phyloP scores from a whole-genome alignment of 2,329 filamentous ascomycete genomes.

The Apiospora saccharicola region DNA sequence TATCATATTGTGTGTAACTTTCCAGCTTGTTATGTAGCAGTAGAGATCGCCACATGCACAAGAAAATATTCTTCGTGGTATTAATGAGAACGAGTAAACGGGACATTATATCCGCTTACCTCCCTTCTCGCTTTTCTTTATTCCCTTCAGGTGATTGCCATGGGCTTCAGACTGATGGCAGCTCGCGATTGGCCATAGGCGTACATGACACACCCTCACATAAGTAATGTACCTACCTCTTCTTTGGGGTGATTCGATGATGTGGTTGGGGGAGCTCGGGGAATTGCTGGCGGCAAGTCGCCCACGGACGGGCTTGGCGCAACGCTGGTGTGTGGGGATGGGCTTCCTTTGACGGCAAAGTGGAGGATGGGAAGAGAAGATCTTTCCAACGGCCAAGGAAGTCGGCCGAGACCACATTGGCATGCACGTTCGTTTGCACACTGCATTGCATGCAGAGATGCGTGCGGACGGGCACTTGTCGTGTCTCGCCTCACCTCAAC shows the following conservation, averaged over 20 bases:
- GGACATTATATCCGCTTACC: not conserved
- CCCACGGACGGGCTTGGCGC: conserved; percentile 13
- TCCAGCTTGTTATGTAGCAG: not conserved
- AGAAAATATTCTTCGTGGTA: not conserved
- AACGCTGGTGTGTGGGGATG: conserved; percentile 18
- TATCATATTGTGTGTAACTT: not conserved
- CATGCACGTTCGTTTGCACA: not conserved
- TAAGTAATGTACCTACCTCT: not conserved
- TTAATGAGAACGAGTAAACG: not conserved
- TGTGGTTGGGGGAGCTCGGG: conserved; percentile 7
- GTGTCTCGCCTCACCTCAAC: not conserved
- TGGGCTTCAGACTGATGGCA: not conserved
- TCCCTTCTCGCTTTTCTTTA: not conserved
- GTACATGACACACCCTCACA: not conserved
- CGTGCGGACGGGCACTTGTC: not conserved
- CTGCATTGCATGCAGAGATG: not conserved
- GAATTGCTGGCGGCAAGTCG: conserved; percentile 8
- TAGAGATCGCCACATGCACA: not conserved
- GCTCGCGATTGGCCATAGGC: conserved; percentile 3
- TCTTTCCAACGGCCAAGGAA: conserved; percentile 8
- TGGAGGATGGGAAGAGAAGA: conserved; percentile 4
- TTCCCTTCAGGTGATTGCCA: not conserved
- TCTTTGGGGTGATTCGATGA: not conserved
- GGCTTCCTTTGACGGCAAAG: not conserved
- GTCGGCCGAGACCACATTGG: conserved; percentile 14